phyloP scores from a whole-genome alignment of 1,284 basidiomycete species.

The Leccinum solheimii region DNA sequence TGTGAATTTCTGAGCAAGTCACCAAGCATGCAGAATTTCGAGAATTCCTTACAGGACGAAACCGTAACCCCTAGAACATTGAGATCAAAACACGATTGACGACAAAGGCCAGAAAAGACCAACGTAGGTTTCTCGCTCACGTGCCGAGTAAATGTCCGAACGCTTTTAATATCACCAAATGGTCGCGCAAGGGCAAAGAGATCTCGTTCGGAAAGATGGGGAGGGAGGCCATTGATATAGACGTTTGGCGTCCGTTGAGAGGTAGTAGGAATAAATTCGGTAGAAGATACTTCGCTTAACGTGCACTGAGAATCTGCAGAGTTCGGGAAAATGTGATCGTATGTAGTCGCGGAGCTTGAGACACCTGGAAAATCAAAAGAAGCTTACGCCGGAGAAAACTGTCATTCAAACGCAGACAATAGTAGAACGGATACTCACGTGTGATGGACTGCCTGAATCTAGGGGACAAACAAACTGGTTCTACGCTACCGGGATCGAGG shows the following conservation, averaged over 20 bases:
- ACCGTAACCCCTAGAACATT: slow-evolving; percentile 63
- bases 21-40: background rate
- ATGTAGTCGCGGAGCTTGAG: slow-evolving; percentile 8
- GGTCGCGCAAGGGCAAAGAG: slow-evolving; percentile 55
- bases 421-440: slow-evolving; percentile 19
- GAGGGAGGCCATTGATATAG: slow-evolving; percentile 67
- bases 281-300: slow-evolving; percentile 13
- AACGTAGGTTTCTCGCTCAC: slow-evolving; percentile 52
- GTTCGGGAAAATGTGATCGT: slow-evolving; percentile 8
- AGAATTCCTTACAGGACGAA: slow-evolving; percentile 65
- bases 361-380: slow-evolving; percentile 29
- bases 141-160: slow-evolving; percentile 64
- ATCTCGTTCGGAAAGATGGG: slow-evolving; percentile 62
- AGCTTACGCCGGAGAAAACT: slow-evolving; percentile 10
- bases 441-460: slow-evolving; percentile 23
- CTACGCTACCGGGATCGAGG: slow-evolving; percentile 15
- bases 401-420: slow-evolving; percentile 7
- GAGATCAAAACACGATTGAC: background rate
- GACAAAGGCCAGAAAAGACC: slow-evolving; percentile 13
- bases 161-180: slow-evolving; percentile 58
- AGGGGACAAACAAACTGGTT: slow-evolving; percentile 3
- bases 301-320: slow-evolving; percentile 16
- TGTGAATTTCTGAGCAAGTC: background rate
- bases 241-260: slow-evolving; percentile 53
- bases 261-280: slow-evolving; percentile 15